Evolutionary conservation across 1,284 basidiomycete genomes (phyloP), one percentile per base, ranked within the genome.

Genomic region (Rhodofomes roseus): DNA sequence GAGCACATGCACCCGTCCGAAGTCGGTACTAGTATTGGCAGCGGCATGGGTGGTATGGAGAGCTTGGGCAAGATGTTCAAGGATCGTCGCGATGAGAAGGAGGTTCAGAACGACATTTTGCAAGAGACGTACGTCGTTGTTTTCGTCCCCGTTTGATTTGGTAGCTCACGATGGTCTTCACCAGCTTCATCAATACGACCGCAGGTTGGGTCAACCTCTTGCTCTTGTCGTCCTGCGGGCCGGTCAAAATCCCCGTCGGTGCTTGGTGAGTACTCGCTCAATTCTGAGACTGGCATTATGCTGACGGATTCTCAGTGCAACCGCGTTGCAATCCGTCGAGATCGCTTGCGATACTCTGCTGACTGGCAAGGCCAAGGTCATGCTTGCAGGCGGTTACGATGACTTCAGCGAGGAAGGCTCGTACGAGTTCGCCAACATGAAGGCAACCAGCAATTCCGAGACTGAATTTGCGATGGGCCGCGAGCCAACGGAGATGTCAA

Each of bases 391-490:
- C 77, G 97, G 96, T 60, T 98, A 95, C 78, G 97, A 99, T 71
- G 97, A 99, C 75, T 86, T 98, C 72, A 92, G 91, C 67, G 97
- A 99, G 76, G 96, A 98, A 75, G 96, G 95, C 23, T 96, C 95
- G 20, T 96, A 87, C 76, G 95, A 98, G 77, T 96, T 96, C 76
- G 96, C 95, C 59, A 98, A 98, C 82, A 99, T 99, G 97, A 97
- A 98, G 78, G 97, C 97, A 6, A 99, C 97, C 7, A 95, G 92
- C 76, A 98, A 96, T 71, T 90, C 95, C 5, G 93, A 96, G 74
- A 93, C 93, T 40, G 97, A 99, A 77, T 92, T 98, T 70, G 96
- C 96, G 9, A 97, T 97, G 86, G 97, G 97, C 63, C 95, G 97
- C 68, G 96, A 99, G 76, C 96, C 96, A 29, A 93, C 91, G 48